Conservation (phyloP, 805 yeast genomes). For the Ogataea salicorniae region DNA sequence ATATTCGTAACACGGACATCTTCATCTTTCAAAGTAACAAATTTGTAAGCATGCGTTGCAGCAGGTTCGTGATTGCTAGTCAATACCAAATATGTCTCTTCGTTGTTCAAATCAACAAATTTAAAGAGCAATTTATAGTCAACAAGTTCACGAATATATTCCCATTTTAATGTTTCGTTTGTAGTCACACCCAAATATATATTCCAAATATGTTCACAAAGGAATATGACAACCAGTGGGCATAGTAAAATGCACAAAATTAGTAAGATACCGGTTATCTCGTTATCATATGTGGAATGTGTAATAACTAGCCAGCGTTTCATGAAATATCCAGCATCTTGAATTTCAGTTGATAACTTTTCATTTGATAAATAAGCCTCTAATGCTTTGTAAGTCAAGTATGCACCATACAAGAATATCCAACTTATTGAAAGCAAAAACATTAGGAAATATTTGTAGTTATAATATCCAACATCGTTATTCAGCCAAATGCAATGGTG, state of each 20-base stretch:
- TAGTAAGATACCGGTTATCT: slow-evolving; percentile 38
- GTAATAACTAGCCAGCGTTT: slow-evolving; percentile 23
- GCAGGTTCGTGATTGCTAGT: neutral
- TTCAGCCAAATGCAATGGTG: slow-evolving; percentile 55
- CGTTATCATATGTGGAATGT: slow-evolving; percentile 30
- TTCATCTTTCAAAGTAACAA: slow-evolving; percentile 7
- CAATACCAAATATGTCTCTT: neutral
- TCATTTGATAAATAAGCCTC: slow-evolving; percentile 4
- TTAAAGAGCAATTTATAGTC: slow-evolving; percentile 26
- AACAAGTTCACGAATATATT: slow-evolving; percentile 38
- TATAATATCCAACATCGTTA: slow-evolving; percentile 50
- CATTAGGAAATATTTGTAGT: slow-evolving; percentile 43
- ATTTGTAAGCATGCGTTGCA: neutral
- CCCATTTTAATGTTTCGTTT: slow-evolving; percentile 52
- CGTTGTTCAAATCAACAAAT: slow-evolving; percentile 3
- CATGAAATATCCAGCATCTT: slow-evolving; percentile 8
- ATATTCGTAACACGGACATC: slow-evolving; percentile 1
- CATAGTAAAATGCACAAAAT: slow-evolving; percentile 35
- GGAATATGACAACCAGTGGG: slow-evolving; percentile 35
- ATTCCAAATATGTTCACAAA: slow-evolving; percentile 39
- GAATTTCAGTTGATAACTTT: slow-evolving; percentile 16
- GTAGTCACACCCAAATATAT: slow-evolving; percentile 53
- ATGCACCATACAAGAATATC: slow-evolving; percentile 40
- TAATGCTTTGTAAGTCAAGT: slow-evolving; percentile 29
- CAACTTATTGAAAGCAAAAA: slow-evolving; percentile 33